phyloP scores from a whole-genome alignment of 2,329 filamentous ascomycete genomes.

The Fusarium odoratissimum region DNA sequence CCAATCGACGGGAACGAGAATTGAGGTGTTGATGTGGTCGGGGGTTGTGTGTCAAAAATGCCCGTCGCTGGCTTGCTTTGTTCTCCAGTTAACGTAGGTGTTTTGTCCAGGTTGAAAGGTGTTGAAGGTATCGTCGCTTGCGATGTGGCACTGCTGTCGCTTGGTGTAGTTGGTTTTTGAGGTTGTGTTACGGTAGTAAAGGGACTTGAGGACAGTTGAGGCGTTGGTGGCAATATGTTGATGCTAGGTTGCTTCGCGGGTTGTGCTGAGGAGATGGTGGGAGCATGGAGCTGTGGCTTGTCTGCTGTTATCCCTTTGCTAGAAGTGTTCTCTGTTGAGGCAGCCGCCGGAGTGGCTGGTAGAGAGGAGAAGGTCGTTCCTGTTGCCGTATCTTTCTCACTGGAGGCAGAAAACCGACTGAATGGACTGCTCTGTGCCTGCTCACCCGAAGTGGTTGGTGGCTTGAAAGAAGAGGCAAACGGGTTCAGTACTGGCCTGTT shows the following conservation, averaged over 20 bases:
- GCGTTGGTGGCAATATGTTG: slow-evolving; percentile 29
- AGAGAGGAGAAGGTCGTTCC: slow-evolving; percentile 16
- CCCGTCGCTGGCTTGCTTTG: slow-evolving; percentile 3
- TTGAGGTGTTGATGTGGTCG: slow-evolving; percentile 10
- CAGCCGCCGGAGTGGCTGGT: slow-evolving; percentile 1
- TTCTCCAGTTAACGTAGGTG: not conserved
- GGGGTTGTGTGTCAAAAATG: not conserved
- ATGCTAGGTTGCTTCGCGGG: slow-evolving; percentile 20
- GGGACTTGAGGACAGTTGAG: slow-evolving; percentile 22
- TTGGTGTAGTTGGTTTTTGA: not conserved
- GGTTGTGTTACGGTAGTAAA: slow-evolving; percentile 22
- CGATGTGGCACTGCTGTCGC: not conserved
- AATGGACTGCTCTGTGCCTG: slow-evolving; percentile 25
- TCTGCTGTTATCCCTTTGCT: slow-evolving; percentile 5
- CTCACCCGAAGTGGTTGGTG: not conserved
- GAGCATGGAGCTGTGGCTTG: not conserved
- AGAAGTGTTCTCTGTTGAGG: not conserved
- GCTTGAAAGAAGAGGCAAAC: slow-evolving; percentile 25
- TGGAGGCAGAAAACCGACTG: slow-evolving; percentile 1
- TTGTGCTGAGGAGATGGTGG: not conserved
- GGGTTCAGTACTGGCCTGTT: slow-evolving; percentile 20
- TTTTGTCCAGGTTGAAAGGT: not conserved
- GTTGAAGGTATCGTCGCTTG: not conserved
- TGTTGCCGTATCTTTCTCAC: not conserved
- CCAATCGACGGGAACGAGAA: slow-evolving; percentile 18